Conservation (phyloP, 495 filamentous ascomycete genomes). For the Friedmanniomyces simplex region DNA sequence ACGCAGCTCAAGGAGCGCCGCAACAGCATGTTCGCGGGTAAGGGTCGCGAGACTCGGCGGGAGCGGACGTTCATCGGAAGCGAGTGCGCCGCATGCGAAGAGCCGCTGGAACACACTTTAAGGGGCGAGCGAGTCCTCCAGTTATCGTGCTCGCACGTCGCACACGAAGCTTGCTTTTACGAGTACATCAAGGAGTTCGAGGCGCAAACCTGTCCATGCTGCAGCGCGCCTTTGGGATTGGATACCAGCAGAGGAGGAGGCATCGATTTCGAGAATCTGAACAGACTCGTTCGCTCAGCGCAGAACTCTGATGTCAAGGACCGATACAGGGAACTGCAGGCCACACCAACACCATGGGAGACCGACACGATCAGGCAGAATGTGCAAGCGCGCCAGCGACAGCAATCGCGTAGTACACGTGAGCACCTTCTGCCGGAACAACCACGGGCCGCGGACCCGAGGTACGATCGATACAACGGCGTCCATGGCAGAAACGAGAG, state of each 20-base stretch:
- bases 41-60: conserved; percentile 46
- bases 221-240: conserved; percentile 82
- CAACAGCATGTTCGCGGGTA: conserved; percentile 22
- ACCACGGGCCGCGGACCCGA: conserved; percentile 44
- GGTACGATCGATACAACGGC: conserved; percentile 35
- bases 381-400: conserved; percentile 25
- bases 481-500: conserved; percentile 60
- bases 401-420: conserved; percentile 11
- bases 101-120: conserved; percentile 91
- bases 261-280: conserved; percentile 69
- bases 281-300: conserved; percentile 81
- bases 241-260: conserved; percentile 85
- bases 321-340: conserved; percentile 34
- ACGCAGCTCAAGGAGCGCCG: conserved; percentile 18
- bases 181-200: conserved; percentile 96
- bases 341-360: conserved; percentile 54
- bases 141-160: conserved; percentile 91
- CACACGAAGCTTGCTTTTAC: conserved; percentile 98
- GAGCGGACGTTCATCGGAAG: conserved; percentile 93
- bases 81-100: conserved; percentile 93
- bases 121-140: conserved; percentile 92
- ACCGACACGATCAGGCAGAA: conserved; percentile 33
- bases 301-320: conserved; percentile 53
- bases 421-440: conserved; percentile 19
- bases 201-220: conserved; percentile 88